phyloP scores from a whole-genome alignment of 257 asterid species.

The Pogostemon cablin region DNA sequence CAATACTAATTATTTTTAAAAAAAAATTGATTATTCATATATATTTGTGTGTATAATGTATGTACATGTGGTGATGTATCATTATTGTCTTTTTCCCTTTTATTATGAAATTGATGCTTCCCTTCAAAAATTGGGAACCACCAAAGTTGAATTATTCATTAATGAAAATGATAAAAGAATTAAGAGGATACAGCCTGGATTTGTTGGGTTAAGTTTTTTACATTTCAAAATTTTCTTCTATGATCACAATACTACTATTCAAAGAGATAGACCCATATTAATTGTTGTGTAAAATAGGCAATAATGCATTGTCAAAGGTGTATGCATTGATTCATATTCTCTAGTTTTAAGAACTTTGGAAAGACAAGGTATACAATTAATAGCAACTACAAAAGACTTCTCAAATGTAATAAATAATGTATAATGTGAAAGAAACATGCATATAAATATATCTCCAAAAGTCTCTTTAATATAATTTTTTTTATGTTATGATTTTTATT shows the following conservation, averaged over 20 bases:
- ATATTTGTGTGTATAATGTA: not conserved
- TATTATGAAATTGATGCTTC: conserved; percentile 24
- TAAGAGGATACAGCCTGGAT: conserved; percentile 31
- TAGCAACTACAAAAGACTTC: no score
- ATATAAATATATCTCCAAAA: no score
- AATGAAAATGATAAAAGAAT: conserved; percentile 27
- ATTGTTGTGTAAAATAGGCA: no score
- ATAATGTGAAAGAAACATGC: no score
- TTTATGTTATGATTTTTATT: no score
- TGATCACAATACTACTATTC: not conserved
- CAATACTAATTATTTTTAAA: not conserved
- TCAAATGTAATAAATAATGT: no score
- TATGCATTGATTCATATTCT: no score
- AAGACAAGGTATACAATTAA: no score
- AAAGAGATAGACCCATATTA: not conserved
- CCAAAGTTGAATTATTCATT: conserved; percentile 40
- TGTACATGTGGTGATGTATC: not conserved
- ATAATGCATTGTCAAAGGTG: no score
- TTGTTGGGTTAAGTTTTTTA: conserved; percentile 25
- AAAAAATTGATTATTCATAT: not conserved
- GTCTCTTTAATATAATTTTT: no score
- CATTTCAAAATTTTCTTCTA: conserved; percentile 18
- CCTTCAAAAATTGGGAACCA: conserved; percentile 43
- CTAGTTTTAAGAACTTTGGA: no score
- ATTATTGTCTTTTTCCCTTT: conserved; percentile 23